Conservation (phyloP, 2,329 filamentous ascomycete species). For the Chrysoporthe cubensis region DNA sequence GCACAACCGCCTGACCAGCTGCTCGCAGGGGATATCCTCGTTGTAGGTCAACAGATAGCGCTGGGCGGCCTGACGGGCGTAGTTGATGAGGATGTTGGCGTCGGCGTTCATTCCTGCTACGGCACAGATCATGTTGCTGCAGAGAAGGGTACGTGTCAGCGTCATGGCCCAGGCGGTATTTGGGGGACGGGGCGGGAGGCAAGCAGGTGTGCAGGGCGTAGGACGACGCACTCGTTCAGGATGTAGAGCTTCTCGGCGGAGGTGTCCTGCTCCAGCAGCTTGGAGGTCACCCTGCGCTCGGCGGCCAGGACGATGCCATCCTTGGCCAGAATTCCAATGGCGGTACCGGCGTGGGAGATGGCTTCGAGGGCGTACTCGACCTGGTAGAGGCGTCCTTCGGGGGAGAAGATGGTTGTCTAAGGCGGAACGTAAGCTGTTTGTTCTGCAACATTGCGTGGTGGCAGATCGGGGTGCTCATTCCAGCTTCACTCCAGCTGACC, state of each 20-base stretch:
- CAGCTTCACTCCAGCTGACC: slow-evolving; percentile 19
- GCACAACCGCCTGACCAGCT: slow-evolving; percentile 93
- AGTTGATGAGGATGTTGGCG: slow-evolving; percentile 99
- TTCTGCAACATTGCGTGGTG: not conserved
- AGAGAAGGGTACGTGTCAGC: slow-evolving; percentile 22
- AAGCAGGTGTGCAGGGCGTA: not conserved
- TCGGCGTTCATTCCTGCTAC: slow-evolving; percentile 99
- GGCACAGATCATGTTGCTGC: slow-evolving; percentile 99
- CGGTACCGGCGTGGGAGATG: slow-evolving; percentile 97
- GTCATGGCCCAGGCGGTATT: not conserved
- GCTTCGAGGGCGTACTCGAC: slow-evolving; percentile 99
- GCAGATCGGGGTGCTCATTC: slow-evolving; percentile 11
- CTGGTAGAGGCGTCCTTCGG: slow-evolving; percentile 96
- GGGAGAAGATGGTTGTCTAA: slow-evolving; percentile 99
- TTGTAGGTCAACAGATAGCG: slow-evolving; percentile 98
- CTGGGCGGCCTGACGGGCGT: slow-evolving; percentile 95
- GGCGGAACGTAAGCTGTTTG: slow-evolving; percentile 26
- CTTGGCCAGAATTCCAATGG: slow-evolving; percentile 93
- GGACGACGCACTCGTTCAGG: slow-evolving; percentile 80
- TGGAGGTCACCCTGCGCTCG: slow-evolving; percentile 98
- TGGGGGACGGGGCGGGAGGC: not conserved
- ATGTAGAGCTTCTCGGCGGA: slow-evolving; percentile 99
- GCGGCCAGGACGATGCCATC: slow-evolving; percentile 98
- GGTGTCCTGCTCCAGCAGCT: slow-evolving; percentile 98
- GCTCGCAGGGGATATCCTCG: slow-evolving; percentile 99